A percentile compares a stretch with the other conserved stretches of the same genome.
Conservation (phyloP, 2,329 filamentous ascomycete species). For the Fusarium nisikadoi region DNA sequence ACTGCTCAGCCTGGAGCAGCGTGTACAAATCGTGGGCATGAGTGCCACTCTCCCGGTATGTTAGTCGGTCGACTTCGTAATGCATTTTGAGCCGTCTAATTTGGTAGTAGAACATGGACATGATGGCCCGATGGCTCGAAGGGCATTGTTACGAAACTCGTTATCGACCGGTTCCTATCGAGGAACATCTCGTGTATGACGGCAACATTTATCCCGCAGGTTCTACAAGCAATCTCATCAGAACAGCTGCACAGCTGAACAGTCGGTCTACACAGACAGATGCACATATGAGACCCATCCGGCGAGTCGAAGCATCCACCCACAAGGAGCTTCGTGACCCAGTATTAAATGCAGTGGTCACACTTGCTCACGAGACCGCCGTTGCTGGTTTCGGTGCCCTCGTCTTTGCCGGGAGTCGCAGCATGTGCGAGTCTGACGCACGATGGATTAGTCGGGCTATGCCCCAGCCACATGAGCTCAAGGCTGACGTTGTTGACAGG, state of each 20-base stretch:
- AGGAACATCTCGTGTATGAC: slow-evolving; percentile 79
- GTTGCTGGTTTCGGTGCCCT: slow-evolving; percentile 75
- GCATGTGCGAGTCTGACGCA: slow-evolving; percentile 75
- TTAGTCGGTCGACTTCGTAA: background rate
- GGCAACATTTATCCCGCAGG: slow-evolving; percentile 72
- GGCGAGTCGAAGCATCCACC: slow-evolving; percentile 64
- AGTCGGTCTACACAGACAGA: slow-evolving; percentile 47
- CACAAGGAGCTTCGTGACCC: slow-evolving; percentile 72
- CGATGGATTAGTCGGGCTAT: slow-evolving; percentile 73
- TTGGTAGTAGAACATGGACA: slow-evolving; percentile 68
- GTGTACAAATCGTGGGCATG: slow-evolving; percentile 80
- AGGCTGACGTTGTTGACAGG: slow-evolving; percentile 62
- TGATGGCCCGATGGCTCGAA: slow-evolving; percentile 76
- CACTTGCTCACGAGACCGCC: slow-evolving; percentile 75
- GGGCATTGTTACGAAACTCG: slow-evolving; percentile 78
- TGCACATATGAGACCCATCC: slow-evolving; percentile 53
- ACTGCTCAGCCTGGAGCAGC: slow-evolving; percentile 72
- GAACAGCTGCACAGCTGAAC: slow-evolving; percentile 64
- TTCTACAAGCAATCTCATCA: slow-evolving; percentile 65
- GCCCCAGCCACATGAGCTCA: slow-evolving; percentile 60
- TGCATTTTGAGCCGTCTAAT: background rate
- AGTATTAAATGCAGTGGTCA: slow-evolving; percentile 75
- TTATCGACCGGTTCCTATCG: slow-evolving; percentile 79
- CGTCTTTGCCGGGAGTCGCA: slow-evolving; percentile 78
- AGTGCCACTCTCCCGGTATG: slow-evolving; percentile 79